These are phyloP conservation scores for Pseudogymnoascus sp. DNA, from an alignment of 2,329 filamentous ascomycete genomes.

Conservation along the genomic window DNA sequence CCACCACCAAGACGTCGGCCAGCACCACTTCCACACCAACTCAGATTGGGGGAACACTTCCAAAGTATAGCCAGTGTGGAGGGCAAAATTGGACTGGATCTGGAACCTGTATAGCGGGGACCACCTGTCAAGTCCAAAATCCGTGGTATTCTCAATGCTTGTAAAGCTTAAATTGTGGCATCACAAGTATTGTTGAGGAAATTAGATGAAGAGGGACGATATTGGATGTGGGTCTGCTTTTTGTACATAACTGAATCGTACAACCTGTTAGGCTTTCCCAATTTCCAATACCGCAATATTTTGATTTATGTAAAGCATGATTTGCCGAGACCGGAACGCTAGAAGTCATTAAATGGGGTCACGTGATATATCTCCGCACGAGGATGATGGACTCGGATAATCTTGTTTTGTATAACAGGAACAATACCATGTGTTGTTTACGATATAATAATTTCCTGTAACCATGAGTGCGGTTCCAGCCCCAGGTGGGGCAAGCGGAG, in stretches of 20 bases:
- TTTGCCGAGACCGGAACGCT: neutral
- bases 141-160: slow-evolving; percentile 5
- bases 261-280: neutral
- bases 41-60: neutral
- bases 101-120: neutral
- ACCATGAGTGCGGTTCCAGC: slow-evolving; percentile 7
- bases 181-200: neutral
- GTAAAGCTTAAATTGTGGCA: slow-evolving; percentile 7
- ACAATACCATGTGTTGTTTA: slow-evolving; percentile 3
- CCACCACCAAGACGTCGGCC: neutral
- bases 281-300: neutral
- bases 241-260: neutral
- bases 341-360: neutral
- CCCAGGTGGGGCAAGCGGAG: slow-evolving; percentile 1
- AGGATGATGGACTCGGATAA: neutral
- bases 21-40: slow-evolving; percentile 8
- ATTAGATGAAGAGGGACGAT: neutral
- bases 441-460: neutral
- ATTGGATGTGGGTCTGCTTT: neutral
- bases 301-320: neutral
- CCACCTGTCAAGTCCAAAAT: neutral
- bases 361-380: slow-evolving; percentile 5
- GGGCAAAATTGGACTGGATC: neutral
- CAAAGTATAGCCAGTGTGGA: slow-evolving; percentile 10
- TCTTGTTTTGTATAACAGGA: neutral